Conservation (phyloP, 2,329 filamentous ascomycete genomes). For the Ceratocystis huliohia region DNA sequence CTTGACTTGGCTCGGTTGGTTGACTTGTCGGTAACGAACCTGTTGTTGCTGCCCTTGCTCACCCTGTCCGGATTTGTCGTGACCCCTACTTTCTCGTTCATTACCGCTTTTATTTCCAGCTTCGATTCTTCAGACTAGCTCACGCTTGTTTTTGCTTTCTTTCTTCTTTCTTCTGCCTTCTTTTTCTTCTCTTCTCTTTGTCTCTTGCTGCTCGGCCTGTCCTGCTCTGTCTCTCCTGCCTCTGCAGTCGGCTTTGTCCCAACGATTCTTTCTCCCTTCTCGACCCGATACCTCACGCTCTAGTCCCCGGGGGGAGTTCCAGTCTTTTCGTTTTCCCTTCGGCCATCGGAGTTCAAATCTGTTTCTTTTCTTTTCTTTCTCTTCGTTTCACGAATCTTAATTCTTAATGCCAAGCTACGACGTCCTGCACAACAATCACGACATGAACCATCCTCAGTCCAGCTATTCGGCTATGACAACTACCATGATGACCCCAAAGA, state of each 20-base stretch:
- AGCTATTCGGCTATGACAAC: conserved; percentile 12
- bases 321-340: conserved; percentile 1
- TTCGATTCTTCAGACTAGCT: conserved; percentile 11
- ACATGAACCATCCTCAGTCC: conserved; percentile 17
- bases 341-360: neutral
- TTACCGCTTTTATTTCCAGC: conserved; percentile 14
- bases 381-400: conserved; percentile 14
- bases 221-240: neutral
- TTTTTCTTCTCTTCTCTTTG: conserved; percentile 12
- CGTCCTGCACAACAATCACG: conserved; percentile 7
- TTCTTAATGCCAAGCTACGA: conserved; percentile 21
- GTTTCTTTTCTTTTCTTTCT: conserved; percentile 11
- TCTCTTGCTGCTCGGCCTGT: neutral
- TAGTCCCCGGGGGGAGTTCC: neutral
- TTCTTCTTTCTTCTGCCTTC: conserved; percentile 4
- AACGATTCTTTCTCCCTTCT: neutral
- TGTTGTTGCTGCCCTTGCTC: neutral
- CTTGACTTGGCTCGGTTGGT: no score
- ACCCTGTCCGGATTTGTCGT: neutral
- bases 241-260: neutral
- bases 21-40: neutral
- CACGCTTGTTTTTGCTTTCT: neutral
- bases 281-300: conserved; percentile 6
- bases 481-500: conserved; percentile 18
- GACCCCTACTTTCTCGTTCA: conserved; percentile 12